Base-by-base conservation (phyloP, 495 filamentous ascomycete species). In the Cairneyella variabilis region DNA sequence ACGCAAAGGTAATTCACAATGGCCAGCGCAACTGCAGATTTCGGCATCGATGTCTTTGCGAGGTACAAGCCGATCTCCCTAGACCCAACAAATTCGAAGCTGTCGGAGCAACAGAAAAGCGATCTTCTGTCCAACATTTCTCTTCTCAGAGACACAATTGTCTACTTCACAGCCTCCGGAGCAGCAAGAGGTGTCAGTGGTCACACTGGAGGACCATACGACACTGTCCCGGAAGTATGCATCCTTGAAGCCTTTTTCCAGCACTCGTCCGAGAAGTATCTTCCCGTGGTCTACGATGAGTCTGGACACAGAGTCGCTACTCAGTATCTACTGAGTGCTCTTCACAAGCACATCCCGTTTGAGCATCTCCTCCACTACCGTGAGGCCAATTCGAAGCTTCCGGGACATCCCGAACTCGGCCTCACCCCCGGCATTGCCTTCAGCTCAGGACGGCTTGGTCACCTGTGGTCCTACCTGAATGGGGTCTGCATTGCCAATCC, bases 401-500 rank as follows among this genome's bases (percentile, higher is more conserved):
- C 56, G 10, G 56, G 56, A n/a, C 56, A 58, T 28, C 56, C 56
- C n/a, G 56, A 58, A 27, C 56, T 58, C 36, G 56, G 56, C n/a
- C 50, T 58, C 9, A 58, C 56, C 22, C 56, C 56, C 17, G 56
- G 56, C 9, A 41, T 58, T 3, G 20, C 25, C 39, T 58, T 58
- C 56, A 58, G 56, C 50, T 58, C 56, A 20, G 56, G 56, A 28
- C 56, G 56, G 25, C 51, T 58, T 28, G 56, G 56, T 16, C 56
- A 58, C 39, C 22, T 58, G 22, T 58, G 56, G 56, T 37, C 43
- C 16, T 53, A 53, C 12, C 11, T 58, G 3, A 58, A 58, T 46
- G 56, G 56, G 45, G 51, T 58, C 18, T 48, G 43, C 32, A 21
- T 58, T 27, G 56, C 56, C 14, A 21, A 58, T 42, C 49, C 50